Base-by-base conservation (phyloP, 1,284 basidiomycete genomes). In the Lentinula novae-zelandiae region DNA sequence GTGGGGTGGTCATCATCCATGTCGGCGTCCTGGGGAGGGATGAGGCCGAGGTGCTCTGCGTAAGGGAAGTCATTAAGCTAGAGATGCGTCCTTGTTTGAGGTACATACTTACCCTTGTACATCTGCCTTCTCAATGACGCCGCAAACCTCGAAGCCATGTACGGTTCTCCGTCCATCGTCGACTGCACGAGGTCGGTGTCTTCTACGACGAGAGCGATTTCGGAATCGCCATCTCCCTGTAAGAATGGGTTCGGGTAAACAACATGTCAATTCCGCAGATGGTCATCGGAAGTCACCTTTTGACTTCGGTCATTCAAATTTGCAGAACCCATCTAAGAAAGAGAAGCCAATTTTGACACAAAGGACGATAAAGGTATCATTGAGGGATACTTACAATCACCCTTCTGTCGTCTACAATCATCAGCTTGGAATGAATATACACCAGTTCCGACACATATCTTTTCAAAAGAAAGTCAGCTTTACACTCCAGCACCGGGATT, bases 331-430 rank as follows among this genome's bases (percentile, higher is more conserved):
- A 93, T 89, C 87, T 93, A 62, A 9, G 50, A 48, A 49, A 9
- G 53, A 40, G 31, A 20, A 10, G 55, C 48, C 58, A 53, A 48
- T 31, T 39, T 34, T 12, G 51, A 20, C 36, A 53, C 10, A 8
- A 57, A 27, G 3, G 44, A 48, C 20, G 15, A 10, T 2, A 55
- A 15, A 36, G 9, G 79, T 27, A 17, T n/a, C 4, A 15, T 20
- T 9, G 3, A 46, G 20, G 17, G 3, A 20, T 17, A 46, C 89
- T 63, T 66, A 92, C 90, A 67, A 97, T 92, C 42, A 96, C 92
- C 40, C 87, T 81, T 17, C 85, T 80, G 71, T 97, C 95, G 69
- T 98, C 95, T 22, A 96, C 92, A 62, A 97, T 93, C 94, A 97
- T 95, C 27, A 96, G 69, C 76, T 93, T 91, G 36, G 83, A 85